Evolutionary conservation across 1,284 basidiomycete genomes (phyloP), one percentile per base, ranked within the genome.

Genomic region (Somion occarium): DNA sequence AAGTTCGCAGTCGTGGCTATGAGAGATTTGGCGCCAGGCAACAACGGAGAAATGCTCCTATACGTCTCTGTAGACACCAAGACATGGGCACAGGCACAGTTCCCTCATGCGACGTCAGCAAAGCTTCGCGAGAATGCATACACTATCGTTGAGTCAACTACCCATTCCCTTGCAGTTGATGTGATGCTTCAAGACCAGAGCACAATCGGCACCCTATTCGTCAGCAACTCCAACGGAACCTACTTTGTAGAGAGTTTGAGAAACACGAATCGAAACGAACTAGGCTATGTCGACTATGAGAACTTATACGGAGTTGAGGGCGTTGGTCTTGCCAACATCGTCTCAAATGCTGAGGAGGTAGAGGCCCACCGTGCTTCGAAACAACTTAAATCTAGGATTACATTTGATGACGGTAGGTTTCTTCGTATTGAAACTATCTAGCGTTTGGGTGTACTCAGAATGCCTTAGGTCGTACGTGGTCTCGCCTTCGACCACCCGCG

Each of bases 271-370:
- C 77, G 96, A 43, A 97, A 97, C 64, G 73, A 80, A 44, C 70
- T 77, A 56, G 96, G 95, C 7, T 94, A 86, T 53, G 95, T 99
- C 38, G 96, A 98, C 67, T 98, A 88, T 61, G 96, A 99, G 71
- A 85, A 84, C 53, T 70, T 98, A 24, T 88, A 91, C 59, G 93
- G 93, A 1, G 76, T 98, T n/a, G 93, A 96, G 56, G 96, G 96
- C 11, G 85, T 98, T 3, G 93, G 93, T 0, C 74, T 99, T 23
- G 91, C 93, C 7, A 98, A 98, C 64, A 72, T 89, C 2, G 91
- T 97, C 5, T 64, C 73, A 30, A 98, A 99, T 60, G 80, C 88
- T 1, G 79, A 88, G 57, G 88, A 89, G 2, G 91, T 94, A 3
- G 85, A 91, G 59, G 78, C 78, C 0, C 74, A 84, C 50, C 74